Base-by-base conservation (phyloP, 164 flowering plant genomes). In the Vitis amurensis region DNA sequence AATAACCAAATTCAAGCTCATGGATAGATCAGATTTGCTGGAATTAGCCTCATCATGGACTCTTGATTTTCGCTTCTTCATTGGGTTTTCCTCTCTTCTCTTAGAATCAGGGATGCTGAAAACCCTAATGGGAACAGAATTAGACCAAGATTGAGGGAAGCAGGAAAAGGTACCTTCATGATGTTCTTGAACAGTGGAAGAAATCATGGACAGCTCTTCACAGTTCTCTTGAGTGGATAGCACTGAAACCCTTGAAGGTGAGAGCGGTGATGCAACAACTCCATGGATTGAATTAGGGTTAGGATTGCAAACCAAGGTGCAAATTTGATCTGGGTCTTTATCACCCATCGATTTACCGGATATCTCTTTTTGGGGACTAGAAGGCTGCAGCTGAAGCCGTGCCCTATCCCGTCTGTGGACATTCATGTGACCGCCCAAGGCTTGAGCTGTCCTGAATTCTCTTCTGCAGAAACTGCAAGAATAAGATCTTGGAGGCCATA, bases 361-460 rank as follows among this genome's bases (percentile, higher is more conserved):
- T 11, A 37, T 37, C 44, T 37, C 44, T 3, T 37, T 6, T 4
- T 37, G 44, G 44, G 44, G 44, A 37, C 47, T 61, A 19, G 59
- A 1, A 16, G 29, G 16, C 27, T 23, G 27, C 17, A 4, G 64
- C 64, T 61, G 56, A 12, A 67, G 61, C 52, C 53, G 6, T 7
- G 70, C 70, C 19, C 62, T 67, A 7, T 67, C 61, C 29, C 70
- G 56, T 14, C 70, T 55, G 57, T 67, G 70, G 17, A 55, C 51
- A 67, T 31, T 37, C 44, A 37, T 37, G 44, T 37, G 44, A 37
- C 44, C 44, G 0, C 44, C 44, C 44, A 37, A 37, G 14, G 51
- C 61, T 67, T 67, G 70, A 67, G 70, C 70, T 30, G 70, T 56
- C 56, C 37, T 67, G 52, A 67, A 67, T 48, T 67, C 70, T 57